These are phyloP conservation scores for Pseudodiploospora longispora DNA, from an alignment of 2,329 filamentous ascomycete species.

Conservation along the genomic window DNA sequence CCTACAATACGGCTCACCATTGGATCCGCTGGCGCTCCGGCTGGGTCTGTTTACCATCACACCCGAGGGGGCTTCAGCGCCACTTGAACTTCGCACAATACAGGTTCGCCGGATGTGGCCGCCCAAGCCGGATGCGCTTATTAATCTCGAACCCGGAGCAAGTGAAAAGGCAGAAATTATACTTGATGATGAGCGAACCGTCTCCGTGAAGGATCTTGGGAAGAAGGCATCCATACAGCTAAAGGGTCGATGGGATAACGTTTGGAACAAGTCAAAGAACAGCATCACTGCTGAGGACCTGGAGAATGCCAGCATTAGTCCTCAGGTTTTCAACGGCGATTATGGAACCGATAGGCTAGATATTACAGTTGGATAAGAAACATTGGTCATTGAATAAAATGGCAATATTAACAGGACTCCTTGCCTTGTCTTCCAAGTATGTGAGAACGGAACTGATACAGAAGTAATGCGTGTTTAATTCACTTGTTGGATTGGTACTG, in stretches of 20 bases:
- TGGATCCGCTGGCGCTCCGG: constrained; percentile 33
- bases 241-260: constrained; percentile 29
- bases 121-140: constrained; percentile 26
- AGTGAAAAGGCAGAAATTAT: constrained; percentile 25
- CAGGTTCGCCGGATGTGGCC: constrained; percentile 34
- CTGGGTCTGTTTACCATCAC: constrained; percentile 34
- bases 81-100: constrained; percentile 29
- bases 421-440: no score
- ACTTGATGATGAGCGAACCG: constrained; percentile 25
- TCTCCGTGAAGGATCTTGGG: constrained; percentile 17
- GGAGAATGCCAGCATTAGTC: constrained; percentile 11
- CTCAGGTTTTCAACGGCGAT: constrained; percentile 13
- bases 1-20: constrained; percentile 35
- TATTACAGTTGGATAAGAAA: not conserved
- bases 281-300: constrained; percentile 13
- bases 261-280: constrained; percentile 19
- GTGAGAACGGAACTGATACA: no score
- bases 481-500: no score
- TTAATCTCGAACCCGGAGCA: constrained; percentile 31
- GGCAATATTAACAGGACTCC: no score
- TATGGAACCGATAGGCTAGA: constrained; percentile 13
- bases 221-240: constrained; percentile 24
- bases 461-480: no score
- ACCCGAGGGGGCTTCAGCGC: constrained; percentile 21
- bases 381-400: no score